Evolutionary conservation across 306 rosid genomes (phyloP).

Genomic region (Acacia melanoxylon): DNA sequence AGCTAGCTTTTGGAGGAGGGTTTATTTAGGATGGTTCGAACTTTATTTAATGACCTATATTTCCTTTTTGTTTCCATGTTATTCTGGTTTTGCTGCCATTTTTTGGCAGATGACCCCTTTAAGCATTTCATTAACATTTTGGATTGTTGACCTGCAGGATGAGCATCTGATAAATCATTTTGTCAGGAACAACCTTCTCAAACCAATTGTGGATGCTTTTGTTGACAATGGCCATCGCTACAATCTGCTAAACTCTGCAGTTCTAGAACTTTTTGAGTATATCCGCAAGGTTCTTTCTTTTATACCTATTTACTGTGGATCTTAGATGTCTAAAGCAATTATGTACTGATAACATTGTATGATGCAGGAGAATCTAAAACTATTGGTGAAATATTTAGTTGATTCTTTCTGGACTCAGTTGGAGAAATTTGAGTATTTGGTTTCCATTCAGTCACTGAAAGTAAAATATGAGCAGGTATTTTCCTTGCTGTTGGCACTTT

Average conservation of each 20-base stretch:
- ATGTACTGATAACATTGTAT: slow-evolving; percentile 18
- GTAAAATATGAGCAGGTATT: slow-evolving; percentile 95
- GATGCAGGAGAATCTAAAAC: slow-evolving; percentile 80
- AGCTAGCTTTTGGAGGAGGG: not conserved
- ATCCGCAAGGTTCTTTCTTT: slow-evolving; percentile 65
- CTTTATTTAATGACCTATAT: not conserved
- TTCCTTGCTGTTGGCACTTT: slow-evolving; percentile 17
- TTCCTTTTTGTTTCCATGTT: not conserved
- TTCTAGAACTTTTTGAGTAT: slow-evolving; percentile 88
- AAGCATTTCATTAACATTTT: slow-evolving; percentile 26
- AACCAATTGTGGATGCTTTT: slow-evolving; percentile 85
- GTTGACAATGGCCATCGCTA: slow-evolving; percentile 89
- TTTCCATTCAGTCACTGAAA: slow-evolving; percentile 74
- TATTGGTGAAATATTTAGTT: slow-evolving; percentile 62
- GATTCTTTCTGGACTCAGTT: slow-evolving; percentile 87
- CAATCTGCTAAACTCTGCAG: slow-evolving; percentile 90
- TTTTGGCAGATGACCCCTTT: slow-evolving; percentile 14
- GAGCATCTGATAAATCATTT: slow-evolving; percentile 80
- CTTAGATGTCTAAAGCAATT: slow-evolving; percentile 16
- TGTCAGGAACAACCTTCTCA: slow-evolving; percentile 75
- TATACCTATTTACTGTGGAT: slow-evolving; percentile 25
- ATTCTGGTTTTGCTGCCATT: slow-evolving; percentile 17
- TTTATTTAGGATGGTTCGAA: not conserved
- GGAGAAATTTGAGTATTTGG: slow-evolving; percentile 70
- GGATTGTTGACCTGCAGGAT: slow-evolving; percentile 61